Conservation (phyloP, 2,329 filamentous ascomycete species). For the Graphilbum ipis-grandicollis region DNA sequence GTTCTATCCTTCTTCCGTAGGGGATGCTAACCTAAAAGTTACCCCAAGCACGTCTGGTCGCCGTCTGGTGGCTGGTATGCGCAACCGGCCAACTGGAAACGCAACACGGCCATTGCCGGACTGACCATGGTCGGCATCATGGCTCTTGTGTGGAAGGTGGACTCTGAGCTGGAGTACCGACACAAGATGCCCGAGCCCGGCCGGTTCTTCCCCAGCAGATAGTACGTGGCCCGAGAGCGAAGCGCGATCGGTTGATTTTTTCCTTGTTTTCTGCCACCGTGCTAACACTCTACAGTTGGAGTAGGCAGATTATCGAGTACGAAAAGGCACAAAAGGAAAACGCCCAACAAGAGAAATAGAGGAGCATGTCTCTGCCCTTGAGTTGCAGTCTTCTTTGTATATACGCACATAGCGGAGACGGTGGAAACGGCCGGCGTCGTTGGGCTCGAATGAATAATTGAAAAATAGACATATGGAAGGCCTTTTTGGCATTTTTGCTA, state of each 20-base stretch:
- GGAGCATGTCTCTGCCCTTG: neutral
- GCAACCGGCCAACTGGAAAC: constrained; percentile 87
- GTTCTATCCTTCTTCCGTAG: neutral
- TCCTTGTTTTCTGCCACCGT: neutral
- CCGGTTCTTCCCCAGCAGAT: constrained; percentile 72
- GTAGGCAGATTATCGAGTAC: constrained; percentile 26
- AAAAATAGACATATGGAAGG: too few species aligned
- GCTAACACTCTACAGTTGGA: constrained; percentile 18
- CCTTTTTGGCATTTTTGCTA: too few species aligned
- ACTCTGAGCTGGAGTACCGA: constrained; percentile 56
- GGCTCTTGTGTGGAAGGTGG: constrained; percentile 50
- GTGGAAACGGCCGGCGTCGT: neutral
- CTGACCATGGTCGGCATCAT: constrained; percentile 38
- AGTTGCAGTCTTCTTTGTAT: too few species aligned
- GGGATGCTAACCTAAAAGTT: constrained; percentile 31
- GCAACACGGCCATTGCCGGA: constrained; percentile 47
- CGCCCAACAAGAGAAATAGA: constrained; percentile 11
- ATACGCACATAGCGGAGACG: neutral
- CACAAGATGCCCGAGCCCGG: constrained; percentile 62
- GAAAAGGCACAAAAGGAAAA: constrained; percentile 22
- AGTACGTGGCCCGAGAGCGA: constrained; percentile 34
- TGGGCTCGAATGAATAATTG: too few species aligned
- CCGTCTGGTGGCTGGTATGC: constrained; percentile 95
- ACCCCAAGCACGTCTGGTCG: constrained; percentile 99
- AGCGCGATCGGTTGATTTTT: neutral